Evolutionary conservation across 2,329 filamentous ascomycete genomes (phyloP), one percentile per base, ranked within the genome.

Genomic region (Fusarium guadeloupense): DNA sequence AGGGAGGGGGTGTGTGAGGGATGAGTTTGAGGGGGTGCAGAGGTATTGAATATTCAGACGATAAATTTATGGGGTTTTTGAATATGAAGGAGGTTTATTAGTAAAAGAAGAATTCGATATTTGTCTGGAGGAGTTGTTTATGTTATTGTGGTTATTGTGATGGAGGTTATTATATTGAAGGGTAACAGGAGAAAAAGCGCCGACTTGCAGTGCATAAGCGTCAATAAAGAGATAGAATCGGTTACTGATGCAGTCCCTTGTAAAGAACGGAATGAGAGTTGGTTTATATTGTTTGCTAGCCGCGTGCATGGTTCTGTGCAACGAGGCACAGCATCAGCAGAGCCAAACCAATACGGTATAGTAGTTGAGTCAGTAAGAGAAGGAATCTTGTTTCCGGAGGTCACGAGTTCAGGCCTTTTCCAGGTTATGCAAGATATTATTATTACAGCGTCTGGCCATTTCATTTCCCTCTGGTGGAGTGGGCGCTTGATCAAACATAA

Each of bases 401-500:
- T 30, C 54, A 47, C 26, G 17, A 48, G 38, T 17, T 44, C 9
- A 47, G 43, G 37, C 26, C 33, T 44, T 20, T 10, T 17, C 20
- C 42, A 41, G 30, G 10, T 3, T 26, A 16, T 26, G 14, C 21
- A 16, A 14, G 28, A 30, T 30, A 7, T 40, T 16, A n/a, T 42
- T 44, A 25, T 40, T 38, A 43, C n/a, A n/a, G n/a, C n/a, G n/a
- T 38, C 46, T 54, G 45, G 30, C 45, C 35, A 35, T 46, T 35
- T 38, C 35, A 35, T 46, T 35, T 38, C 16, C 33, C 34, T 60
- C 12, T 41, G 30, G 56, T 61, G 56, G 58, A 61, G 31, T 23
- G 40, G 59, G 59, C 59, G 59, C 59, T 64, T 64, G 39, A 55
- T 63, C 44, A 63, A 64, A 63, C 59, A 38, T 60, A 41, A 33